A percentile compares a stretch with the other conserved stretches of the same genome.
Conservation (phyloP, 2,329 filamentous ascomycete genomes). For the Eutypa lata region DNA sequence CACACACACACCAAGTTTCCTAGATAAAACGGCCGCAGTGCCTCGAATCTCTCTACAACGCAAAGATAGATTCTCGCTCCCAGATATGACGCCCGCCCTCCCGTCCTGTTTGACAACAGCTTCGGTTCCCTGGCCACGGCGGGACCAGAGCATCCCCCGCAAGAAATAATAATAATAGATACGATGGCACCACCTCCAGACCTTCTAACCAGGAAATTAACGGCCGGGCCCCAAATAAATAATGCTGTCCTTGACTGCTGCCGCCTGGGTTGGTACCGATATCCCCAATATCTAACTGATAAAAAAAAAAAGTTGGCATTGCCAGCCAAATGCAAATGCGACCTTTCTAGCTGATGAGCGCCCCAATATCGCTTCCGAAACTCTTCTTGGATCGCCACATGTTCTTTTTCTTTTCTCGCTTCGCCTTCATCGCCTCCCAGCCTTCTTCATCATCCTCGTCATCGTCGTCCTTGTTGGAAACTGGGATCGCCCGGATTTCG, state of each 20-base stretch:
- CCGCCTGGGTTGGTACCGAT: neutral
- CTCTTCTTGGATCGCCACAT: conserved; percentile 62
- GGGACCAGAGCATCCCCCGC: no score
- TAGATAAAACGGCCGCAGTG: conserved; percentile 1
- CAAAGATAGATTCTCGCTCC: neutral
- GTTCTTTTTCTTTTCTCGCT: conserved; percentile 66
- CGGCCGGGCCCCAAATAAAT: neutral
- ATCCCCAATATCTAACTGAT: neutral
- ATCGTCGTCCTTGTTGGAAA: conserved; percentile 44
- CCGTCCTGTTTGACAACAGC: neutral
- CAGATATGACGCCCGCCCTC: neutral
- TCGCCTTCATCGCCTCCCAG: conserved; percentile 68
- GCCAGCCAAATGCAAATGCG: neutral
- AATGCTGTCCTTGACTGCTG: neutral
- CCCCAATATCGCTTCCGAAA: conserved; percentile 44
- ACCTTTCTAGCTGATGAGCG: conserved; percentile 39
- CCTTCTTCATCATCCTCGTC: conserved; percentile 67
- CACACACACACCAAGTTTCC: conserved; percentile 10
- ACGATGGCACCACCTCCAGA: neutral
- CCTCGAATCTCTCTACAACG: neutral
- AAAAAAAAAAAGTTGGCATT: neutral
- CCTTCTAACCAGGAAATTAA: neutral
- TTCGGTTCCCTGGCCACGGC: no score
- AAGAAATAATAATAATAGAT: no score
- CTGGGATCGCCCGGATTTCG: conserved; percentile 37